Percentiles rank a stretch among this genome's conserved stretches.
phyloP scores from a whole-genome alignment of 169 alveolate species.

The Ichthyophthirius multifiliis region DNA sequence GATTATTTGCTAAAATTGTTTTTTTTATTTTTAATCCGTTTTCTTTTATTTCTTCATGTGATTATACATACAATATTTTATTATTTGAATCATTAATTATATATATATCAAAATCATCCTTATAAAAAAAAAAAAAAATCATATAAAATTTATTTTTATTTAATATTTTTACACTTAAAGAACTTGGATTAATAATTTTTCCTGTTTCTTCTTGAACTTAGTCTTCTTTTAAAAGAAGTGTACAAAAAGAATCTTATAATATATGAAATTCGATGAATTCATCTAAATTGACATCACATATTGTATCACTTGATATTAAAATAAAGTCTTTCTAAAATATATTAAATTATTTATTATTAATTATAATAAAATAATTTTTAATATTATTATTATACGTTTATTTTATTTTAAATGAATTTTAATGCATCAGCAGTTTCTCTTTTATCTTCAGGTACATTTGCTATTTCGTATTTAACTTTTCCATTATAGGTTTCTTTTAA shows the following conservation, averaged over 20 bases:
- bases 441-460: background rate
- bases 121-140: background rate
- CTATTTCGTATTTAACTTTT: background rate
- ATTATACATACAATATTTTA: background rate
- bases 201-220: slow-evolving; percentile 8
- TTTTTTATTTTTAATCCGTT: background rate
- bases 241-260: background rate
- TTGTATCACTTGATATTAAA: slow-evolving; percentile 11
- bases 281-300: slow-evolving; percentile 8
- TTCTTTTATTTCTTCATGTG: background rate
- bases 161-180: background rate
- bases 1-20: slow-evolving; percentile 3
- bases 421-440: background rate
- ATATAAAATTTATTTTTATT: background rate
- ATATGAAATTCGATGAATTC: slow-evolving; percentile 19
- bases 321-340: slow-evolving; percentile 18
- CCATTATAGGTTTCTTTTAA: background rate
- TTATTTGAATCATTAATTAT: background rate
- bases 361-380: background rate
- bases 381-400: background rate
- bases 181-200: background rate
- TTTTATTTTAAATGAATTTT: background rate
- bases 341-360: background rate
- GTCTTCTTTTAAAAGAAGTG: slow-evolving; percentile 28
- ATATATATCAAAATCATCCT: background rate